Evolutionary conservation across 2,329 filamentous ascomycete genomes (phyloP).

Genomic region (Fusarium incarnatum): DNA sequence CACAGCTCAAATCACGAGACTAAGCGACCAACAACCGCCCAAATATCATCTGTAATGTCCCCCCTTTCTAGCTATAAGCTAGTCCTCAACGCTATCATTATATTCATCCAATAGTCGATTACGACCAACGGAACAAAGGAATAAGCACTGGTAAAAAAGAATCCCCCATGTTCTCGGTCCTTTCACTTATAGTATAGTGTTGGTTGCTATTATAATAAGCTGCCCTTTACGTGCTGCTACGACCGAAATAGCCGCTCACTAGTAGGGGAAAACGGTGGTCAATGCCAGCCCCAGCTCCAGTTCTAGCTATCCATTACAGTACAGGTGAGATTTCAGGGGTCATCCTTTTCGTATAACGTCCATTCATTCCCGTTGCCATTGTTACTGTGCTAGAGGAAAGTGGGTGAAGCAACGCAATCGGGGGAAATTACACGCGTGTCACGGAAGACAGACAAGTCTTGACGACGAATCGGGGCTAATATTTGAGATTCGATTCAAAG

Average conservation of each 20-base stretch:
- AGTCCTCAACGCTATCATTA: background rate
- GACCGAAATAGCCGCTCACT: slow-evolving; percentile 9
- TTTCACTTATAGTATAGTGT: slow-evolving; percentile 6
- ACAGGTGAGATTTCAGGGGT: background rate
- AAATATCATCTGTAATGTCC: background rate
- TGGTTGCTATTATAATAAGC: slow-evolving; percentile 6
- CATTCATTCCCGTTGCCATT: slow-evolving; percentile 1
- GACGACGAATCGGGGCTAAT: slow-evolving; percentile 38
- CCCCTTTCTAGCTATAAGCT: background rate
- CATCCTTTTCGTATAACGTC: slow-evolving; percentile 10
- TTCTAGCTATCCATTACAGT: background rate
- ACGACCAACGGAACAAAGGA: background rate
- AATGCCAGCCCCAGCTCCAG: slow-evolving; percentile 6
- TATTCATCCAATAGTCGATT: background rate
- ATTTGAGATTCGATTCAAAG: slow-evolving; percentile 24
- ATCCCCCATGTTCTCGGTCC: slow-evolving; percentile 29
- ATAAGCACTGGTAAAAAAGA: slow-evolving; percentile 10
- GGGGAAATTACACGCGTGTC: slow-evolving; percentile 36
- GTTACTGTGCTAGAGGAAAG: background rate
- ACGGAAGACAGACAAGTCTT: slow-evolving; percentile 3
- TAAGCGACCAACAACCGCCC: background rate
- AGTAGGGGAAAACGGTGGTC: slow-evolving; percentile 32
- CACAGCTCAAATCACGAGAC: slow-evolving; percentile 9
- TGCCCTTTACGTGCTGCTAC: slow-evolving; percentile 14
- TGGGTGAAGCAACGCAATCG: slow-evolving; percentile 35